A percentile compares a stretch with the other conserved stretches of the same genome.
Conservation (phyloP, 257 asterid species). For the Solanum chaucha region DNA sequence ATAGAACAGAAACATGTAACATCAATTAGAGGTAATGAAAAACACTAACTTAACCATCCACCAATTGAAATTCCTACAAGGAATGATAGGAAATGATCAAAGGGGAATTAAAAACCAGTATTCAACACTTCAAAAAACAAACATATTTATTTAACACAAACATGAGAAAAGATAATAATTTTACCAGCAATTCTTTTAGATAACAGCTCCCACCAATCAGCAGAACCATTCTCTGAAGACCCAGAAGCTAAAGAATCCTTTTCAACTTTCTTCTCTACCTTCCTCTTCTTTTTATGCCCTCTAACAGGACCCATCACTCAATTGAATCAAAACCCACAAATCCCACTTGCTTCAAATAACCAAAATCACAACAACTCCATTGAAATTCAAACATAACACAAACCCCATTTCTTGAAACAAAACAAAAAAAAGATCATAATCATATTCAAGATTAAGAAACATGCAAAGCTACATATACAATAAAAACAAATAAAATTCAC, state of each 20-base stretch:
- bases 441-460: neutral
- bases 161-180: neutral
- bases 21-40: neutral
- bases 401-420: neutral
- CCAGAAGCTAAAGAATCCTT: conserved; percentile 34
- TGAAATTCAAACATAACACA: conserved; percentile 15
- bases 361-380: conserved; percentile 2
- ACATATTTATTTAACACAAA: neutral
- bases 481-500: neutral
- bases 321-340: conserved; percentile 13
- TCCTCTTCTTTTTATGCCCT: conserved; percentile 59
- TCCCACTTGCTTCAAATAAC: neutral
- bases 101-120: neutral
- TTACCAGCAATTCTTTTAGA: conserved; percentile 52
- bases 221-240: conserved; percentile 47
- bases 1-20: neutral
- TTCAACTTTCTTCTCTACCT: conserved; percentile 47
- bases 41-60: neutral
- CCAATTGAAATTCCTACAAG: neutral
- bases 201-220: conserved; percentile 59
- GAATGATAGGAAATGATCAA: neutral
- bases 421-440: neutral
- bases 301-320: conserved; percentile 54
- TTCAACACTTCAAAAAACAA: neutral
- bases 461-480: conserved; percentile 13